phyloP scores from a whole-genome alignment of 257 asterid genomes.

The Solanum piurae region DNA sequence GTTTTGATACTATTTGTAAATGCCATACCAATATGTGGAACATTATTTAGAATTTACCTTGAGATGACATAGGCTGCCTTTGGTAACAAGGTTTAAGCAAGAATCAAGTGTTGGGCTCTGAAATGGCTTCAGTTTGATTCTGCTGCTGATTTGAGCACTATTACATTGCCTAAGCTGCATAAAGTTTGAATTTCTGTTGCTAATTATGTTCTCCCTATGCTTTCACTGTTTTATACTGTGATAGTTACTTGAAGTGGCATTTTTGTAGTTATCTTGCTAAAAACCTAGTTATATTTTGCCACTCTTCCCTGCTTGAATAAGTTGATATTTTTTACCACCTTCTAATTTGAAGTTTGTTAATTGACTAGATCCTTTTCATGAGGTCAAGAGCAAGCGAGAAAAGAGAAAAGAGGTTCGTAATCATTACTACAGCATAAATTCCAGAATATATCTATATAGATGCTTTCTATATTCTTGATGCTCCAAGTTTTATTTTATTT shows the following conservation, averaged over 20 bases:
- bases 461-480: neutral
- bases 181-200: neutral
- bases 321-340: neutral
- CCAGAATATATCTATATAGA: neutral
- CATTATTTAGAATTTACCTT: neutral
- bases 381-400: conserved; percentile 95
- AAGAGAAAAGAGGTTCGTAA: conserved; percentile 83
- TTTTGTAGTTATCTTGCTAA: neutral
- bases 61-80: neutral
- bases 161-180: neutral
- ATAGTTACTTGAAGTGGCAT: neutral
- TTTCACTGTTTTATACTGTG: neutral
- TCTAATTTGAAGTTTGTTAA: conserved; percentile 19
- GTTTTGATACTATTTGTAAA: neutral
- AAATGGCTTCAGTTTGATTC: neutral
- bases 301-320: neutral
- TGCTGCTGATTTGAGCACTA: neutral
- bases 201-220: neutral
- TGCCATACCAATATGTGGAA: neutral
- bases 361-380: conserved; percentile 55
- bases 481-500: neutral
- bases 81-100: neutral
- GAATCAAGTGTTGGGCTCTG: neutral
- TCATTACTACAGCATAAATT: conserved; percentile 4
- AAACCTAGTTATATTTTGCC: neutral